These are phyloP conservation scores for Apiospora sp. DNA, from an alignment of 2,329 filamentous ascomycete species.

Conservation along the genomic window DNA sequence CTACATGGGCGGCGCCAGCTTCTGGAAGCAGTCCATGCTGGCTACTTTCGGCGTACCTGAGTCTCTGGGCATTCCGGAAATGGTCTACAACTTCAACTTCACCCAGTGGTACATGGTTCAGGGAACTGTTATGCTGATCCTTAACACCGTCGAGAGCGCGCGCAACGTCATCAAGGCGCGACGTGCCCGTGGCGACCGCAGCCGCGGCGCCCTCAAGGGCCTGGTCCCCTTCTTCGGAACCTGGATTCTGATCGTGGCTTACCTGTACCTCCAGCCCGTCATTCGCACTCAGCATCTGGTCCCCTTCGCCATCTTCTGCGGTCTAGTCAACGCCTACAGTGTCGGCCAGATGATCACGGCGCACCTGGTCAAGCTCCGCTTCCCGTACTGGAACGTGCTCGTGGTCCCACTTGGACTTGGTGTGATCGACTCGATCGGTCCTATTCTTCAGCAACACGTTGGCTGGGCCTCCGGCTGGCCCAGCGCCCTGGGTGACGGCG, in stretches of 20 bases:
- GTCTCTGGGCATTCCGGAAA: constrained; percentile 69
- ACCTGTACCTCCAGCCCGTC: constrained; percentile 83
- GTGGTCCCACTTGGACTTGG: constrained; percentile 74
- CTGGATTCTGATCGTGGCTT: constrained; percentile 80
- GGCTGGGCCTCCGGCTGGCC: constrained; percentile 78
- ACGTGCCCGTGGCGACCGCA: constrained; percentile 74
- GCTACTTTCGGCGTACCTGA: constrained; percentile 73
- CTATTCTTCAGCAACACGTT: constrained; percentile 64
- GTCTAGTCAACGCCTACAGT: constrained; percentile 91
- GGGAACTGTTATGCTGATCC: constrained; percentile 79
- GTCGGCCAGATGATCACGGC: constrained; percentile 96
- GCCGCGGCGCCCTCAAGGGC: constrained; percentile 79
- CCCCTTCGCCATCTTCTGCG: constrained; percentile 88
- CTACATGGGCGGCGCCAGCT: constrained; percentile 84
- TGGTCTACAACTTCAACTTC: constrained; percentile 81
- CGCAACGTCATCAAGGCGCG: constrained; percentile 86
- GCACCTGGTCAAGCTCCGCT: constrained; percentile 85
- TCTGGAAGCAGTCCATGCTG: constrained; percentile 90
- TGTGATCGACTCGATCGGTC: constrained; percentile 82
- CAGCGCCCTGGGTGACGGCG: constrained; percentile 74
- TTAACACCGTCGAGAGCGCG: constrained; percentile 83
- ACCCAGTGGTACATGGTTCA: constrained; percentile 94
- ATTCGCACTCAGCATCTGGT: constrained; percentile 86
- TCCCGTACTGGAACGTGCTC: constrained; percentile 91
- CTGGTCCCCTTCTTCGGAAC: constrained; percentile 81